Base-by-base conservation (phyloP, 2,329 filamentous ascomycete species). In the Elsinoe batatas region DNA sequence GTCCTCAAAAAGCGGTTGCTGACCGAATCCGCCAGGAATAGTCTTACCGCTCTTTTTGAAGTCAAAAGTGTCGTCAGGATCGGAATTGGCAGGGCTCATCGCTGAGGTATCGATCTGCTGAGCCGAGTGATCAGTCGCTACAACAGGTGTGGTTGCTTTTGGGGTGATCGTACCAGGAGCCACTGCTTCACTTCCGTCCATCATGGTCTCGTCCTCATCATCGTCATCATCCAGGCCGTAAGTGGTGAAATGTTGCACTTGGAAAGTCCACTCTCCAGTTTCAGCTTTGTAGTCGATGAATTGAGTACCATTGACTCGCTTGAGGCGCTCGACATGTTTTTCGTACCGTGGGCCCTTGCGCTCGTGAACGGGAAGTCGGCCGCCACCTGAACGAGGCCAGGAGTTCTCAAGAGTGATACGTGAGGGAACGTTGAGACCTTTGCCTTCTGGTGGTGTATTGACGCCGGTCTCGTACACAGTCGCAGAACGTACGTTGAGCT, bases 161-260 rank as follows among this genome's bases (percentile, higher is more conserved):
- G 61, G 59, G 6, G 59, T 62, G 18, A 54, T 57, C 11, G 54
- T 57, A 40, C 53, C 57, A 36, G 57, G 58, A 13, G 40, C 38
- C 46, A 47, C 54, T 10, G 44, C 60, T 26, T 58, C 63, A 54
- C 59, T 61, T 7, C 58, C 37, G 36, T 55, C 56, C 57, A 57
- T 60, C 57, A 49, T 63, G 54, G 26, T 61, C 30, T 90, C 87
- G 53, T 84, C 81, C 38, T 87, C 78, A 30, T 78, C 74, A 40
- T 30, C 26, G 26, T 72, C 72, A 38, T 88, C 88, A 60, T 91
- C 86, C 54, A 97, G 78, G 38, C 87, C 91, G 67, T 98, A 98
- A 1, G 90, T 95, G 1, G 91, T 97, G 69, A 94, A 98, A 70
- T 98, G 93, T 65, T 91, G 84, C n/a, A 98, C 93, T 8, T 77